phyloP scores from a whole-genome alignment of 2,329 filamentous ascomycete genomes.

The Aureobasidium pullulans region DNA sequence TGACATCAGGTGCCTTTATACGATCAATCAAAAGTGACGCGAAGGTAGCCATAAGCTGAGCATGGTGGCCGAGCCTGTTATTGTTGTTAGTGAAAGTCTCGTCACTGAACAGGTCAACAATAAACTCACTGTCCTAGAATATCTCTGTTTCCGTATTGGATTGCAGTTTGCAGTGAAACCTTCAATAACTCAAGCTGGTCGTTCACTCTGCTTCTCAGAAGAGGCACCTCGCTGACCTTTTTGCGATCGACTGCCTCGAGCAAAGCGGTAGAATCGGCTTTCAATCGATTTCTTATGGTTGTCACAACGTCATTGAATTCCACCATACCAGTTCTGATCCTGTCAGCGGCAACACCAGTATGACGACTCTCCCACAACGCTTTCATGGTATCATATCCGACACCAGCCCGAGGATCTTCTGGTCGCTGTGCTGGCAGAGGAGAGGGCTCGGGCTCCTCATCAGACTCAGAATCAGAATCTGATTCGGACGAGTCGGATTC shows the following conservation, averaged over 20 bases:
- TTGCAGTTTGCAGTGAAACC: slow-evolving; percentile 38
- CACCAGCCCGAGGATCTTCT: slow-evolving; percentile 44
- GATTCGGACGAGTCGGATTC: slow-evolving; percentile 15
- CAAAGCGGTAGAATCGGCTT: slow-evolving; percentile 48
- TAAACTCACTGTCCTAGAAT: slow-evolving; percentile 36
- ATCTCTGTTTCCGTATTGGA: slow-evolving; percentile 40
- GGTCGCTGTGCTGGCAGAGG: slow-evolving; percentile 48
- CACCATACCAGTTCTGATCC: slow-evolving; percentile 48
- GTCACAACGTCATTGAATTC: slow-evolving; percentile 54
- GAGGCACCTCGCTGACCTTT: slow-evolving; percentile 44
- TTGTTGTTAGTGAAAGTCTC: not conserved
- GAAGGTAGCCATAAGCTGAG: slow-evolving; percentile 36
- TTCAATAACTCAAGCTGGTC: slow-evolving; percentile 52
- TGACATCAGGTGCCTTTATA: slow-evolving; percentile 37
- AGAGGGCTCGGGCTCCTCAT: slow-evolving; percentile 43
- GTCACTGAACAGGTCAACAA: not conserved
- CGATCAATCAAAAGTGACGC: slow-evolving; percentile 44
- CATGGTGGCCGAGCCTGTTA: slow-evolving; percentile 24
- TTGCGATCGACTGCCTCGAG: slow-evolving; percentile 53
- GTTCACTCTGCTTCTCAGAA: slow-evolving; percentile 50
- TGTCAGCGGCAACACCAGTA: slow-evolving; percentile 40
- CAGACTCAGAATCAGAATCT: slow-evolving; percentile 33
- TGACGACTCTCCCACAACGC: slow-evolving; percentile 54
- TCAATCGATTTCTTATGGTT: slow-evolving; percentile 55
- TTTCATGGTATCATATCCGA: slow-evolving; percentile 53